phyloP scores from a whole-genome alignment of 805 yeast species.

The Myxozyma kluyveri region DNA sequence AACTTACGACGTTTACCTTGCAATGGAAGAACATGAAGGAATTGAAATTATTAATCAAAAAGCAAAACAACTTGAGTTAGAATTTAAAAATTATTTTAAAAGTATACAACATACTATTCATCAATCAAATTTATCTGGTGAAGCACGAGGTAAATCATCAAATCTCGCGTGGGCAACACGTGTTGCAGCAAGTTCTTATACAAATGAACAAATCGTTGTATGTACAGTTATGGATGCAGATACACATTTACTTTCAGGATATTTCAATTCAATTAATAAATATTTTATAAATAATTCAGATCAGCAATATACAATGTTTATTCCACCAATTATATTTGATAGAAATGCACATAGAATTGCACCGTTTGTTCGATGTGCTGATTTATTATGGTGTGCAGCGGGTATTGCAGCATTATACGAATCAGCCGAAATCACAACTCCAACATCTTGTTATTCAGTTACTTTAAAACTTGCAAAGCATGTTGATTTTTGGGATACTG shows the following conservation, averaged over 20 bases:
- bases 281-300: constrained; percentile 5
- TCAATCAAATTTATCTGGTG: constrained; percentile 23
- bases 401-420: constrained; percentile 28
- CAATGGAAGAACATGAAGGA: constrained; percentile 25
- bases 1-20: constrained; percentile 24
- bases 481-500: constrained; percentile 32
- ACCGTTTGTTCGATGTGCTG: constrained; percentile 30
- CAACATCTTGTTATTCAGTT: constrained; percentile 30
- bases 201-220: constrained; percentile 5
- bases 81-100: constrained; percentile 15
- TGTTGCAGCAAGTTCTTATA: constrained; percentile 2
- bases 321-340: constrained; percentile 30
- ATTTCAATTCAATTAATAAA: constrained; percentile 17
- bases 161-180: constrained; percentile 31
- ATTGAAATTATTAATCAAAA: constrained; percentile 13
- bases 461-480: constrained; percentile 22
- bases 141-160: constrained; percentile 30
- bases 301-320: constrained; percentile 16
- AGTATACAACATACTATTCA: constrained; percentile 23
- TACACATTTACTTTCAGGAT: constrained; percentile 25
- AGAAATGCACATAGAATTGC: constrained; percentile 29
- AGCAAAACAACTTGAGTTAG: constrained; percentile 10
- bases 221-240: constrained; percentile 32
- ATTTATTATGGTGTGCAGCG: constrained; percentile 30
- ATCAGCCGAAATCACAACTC: constrained; percentile 23